Base-by-base conservation (phyloP, 495 filamentous ascomycete genomes). In the Neurospora pannonica region DNA sequence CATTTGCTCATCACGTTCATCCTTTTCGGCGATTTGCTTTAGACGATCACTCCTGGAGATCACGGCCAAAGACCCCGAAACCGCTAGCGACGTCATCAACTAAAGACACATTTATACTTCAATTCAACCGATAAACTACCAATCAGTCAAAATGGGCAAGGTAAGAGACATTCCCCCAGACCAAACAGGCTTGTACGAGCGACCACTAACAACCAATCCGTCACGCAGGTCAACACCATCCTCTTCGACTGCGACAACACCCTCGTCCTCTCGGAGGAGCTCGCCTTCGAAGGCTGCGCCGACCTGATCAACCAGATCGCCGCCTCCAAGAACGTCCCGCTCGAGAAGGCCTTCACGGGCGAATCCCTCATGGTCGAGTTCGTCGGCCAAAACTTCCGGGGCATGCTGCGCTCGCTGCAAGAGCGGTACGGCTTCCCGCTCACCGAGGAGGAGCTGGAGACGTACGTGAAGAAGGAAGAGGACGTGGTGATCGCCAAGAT, bases 211-310 rank as follows among this genome's bases (percentile, higher is more conserved):
- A 73, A 8, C 28, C 5, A 19, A 11, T 67, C 39, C 19, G 9
- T 13, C 21, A 24, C 17, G 10, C 36, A 82, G 80, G 81, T 84
- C 78, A 81, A 76, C 46, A 83, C 82, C 74, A 74, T 98, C 84
- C 93, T 98, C 83, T 91, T 97, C 85, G 95, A 98, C 86, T 98
- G 95, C 86, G 95, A 98, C 90, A 98, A 98, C 88, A 98, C 95
- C 72, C 93, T 98, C 79, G 93, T 94, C 84, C 90, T 97, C 79
- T 97, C 93, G 74, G 95, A 98, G 85, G 89, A 89, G 76, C 87
- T 97, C 79, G 95, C 95, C 83, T 98, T 97, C 83, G 94, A 96
- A 85, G 95, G 93, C 74, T 97, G 95, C 84, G 92, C 95, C 78
- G 92, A 96, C 76, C 88, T 98, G 79, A 90, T 93, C 85, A 98